These are phyloP conservation scores for Cladophialophora psammophila DNA, from an alignment of 2,329 filamentous ascomycete genomes.

Conservation along the genomic window DNA sequence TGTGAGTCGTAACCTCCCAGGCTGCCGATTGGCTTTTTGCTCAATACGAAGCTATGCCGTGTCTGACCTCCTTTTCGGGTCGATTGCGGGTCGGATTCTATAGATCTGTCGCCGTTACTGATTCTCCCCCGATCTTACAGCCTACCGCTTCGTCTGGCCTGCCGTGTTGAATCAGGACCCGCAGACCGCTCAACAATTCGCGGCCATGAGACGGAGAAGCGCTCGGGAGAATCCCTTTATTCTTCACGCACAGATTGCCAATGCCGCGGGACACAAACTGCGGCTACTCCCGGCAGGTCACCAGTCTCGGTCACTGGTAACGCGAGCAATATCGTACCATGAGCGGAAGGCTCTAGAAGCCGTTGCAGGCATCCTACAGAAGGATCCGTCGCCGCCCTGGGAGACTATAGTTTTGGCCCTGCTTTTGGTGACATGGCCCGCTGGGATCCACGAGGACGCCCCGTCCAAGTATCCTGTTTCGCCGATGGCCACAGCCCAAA, in stretches of 20 bases:
- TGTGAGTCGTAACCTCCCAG: conserved; percentile 2
- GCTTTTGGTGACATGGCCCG: conserved; percentile 5
- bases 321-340: conserved; percentile 18
- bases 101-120: not conserved
- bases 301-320: conserved; percentile 7
- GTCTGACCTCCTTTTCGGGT: not conserved
- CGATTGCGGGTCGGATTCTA: not conserved
- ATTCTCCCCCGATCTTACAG: not conserved
- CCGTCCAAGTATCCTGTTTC: conserved; percentile 17
- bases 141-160: conserved; percentile 14
- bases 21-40: not conserved
- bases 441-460: conserved; percentile 5
- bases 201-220: not conserved
- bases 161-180: conserved; percentile 7
- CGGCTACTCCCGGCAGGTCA: conserved; percentile 2
- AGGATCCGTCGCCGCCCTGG: not conserved
- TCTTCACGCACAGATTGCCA: conserved; percentile 17
- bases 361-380: not conserved
- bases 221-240: conserved; percentile 1
- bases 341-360: conserved; percentile 12
- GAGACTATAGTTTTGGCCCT: conserved; percentile 10
- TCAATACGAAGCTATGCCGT: not conserved
- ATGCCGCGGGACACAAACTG: not conserved
- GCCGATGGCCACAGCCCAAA: conserved; percentile 15
- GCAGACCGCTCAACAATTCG: not conserved